Percentiles rank a stretch among this genome's conserved stretches.
Conservation (phyloP, 2,329 filamentous ascomycete species). For the Hymenoscyphus linearis region DNA sequence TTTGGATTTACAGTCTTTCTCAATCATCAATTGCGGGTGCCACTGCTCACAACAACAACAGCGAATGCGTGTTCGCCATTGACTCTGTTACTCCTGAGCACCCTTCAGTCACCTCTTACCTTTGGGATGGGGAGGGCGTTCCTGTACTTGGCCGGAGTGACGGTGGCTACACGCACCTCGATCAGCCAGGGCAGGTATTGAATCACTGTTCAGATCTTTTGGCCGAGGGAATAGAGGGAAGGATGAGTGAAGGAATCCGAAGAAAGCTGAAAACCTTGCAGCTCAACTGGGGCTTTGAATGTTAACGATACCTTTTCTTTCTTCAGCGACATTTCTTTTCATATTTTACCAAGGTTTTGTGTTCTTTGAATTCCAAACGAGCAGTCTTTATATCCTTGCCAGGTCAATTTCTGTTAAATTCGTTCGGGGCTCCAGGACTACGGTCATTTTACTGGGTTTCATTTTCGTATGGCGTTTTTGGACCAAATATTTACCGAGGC, state of each 20-base stretch:
- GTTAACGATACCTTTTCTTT: background rate
- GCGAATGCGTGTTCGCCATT: constrained; percentile 41
- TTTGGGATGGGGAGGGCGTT: constrained; percentile 47
- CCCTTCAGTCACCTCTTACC: constrained; percentile 44
- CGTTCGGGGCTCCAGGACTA: too few species aligned
- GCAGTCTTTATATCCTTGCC: too few species aligned
- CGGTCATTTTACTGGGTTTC: too few species aligned
- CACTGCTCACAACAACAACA: constrained; percentile 26
- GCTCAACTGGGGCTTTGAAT: constrained; percentile 27
- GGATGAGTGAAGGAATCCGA: constrained; percentile 49
- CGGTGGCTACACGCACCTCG: constrained; percentile 40
- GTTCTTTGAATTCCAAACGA: background rate
- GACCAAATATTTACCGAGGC: background rate
- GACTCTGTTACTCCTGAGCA: constrained; percentile 47
- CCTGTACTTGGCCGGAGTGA: constrained; percentile 47
- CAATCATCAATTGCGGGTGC: constrained; percentile 37
- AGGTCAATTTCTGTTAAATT: too few species aligned
- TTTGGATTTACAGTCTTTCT: constrained; percentile 57
- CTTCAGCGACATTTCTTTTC: background rate
- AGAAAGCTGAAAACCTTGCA: constrained; percentile 44
- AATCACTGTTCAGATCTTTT: constrained; percentile 47
- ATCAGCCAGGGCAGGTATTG: constrained; percentile 44
- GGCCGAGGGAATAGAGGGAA: constrained; percentile 45
- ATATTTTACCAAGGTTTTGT: background rate
- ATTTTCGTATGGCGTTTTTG: background rate